Conservation (phyloP, 331 rosid species). For the Spiraea crenata region DNA sequence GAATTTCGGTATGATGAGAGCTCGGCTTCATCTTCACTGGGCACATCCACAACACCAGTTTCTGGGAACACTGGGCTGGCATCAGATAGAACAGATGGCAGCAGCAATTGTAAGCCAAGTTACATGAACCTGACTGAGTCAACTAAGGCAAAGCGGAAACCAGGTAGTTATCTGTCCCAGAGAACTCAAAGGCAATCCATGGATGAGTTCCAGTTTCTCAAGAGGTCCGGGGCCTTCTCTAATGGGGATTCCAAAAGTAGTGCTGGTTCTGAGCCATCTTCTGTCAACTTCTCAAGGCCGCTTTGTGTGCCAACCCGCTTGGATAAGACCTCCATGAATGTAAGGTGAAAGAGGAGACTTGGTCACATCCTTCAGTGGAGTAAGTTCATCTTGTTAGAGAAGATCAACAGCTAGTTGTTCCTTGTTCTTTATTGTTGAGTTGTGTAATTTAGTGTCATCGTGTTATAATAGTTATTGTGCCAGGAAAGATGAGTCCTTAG, state of each 20-base stretch:
- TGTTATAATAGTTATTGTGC: constrained; percentile 24
- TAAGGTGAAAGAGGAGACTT: constrained; percentile 28
- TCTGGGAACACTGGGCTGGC: constrained; percentile 65
- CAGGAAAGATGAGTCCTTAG: constrained; percentile 16
- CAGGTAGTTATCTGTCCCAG: constrained; percentile 33
- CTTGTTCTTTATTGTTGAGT: constrained; percentile 20
- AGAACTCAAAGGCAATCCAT: constrained; percentile 84
- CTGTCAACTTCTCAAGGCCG: constrained; percentile 63
- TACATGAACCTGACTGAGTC: constrained; percentile 92
- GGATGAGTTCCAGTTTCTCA: constrained; percentile 88
- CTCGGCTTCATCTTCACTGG: constrained; percentile 87
- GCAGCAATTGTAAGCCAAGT: constrained; percentile 54
- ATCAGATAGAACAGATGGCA: constrained; percentile 70
- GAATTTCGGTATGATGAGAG: constrained; percentile 83
- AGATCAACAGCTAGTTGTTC: constrained; percentile 85
- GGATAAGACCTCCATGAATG: constrained; percentile 48
- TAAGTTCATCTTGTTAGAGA: constrained; percentile 27
- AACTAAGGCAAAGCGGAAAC: constrained; percentile 70
- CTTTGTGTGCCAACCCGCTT: constrained; percentile 44
- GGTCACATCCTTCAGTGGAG: constrained; percentile 6
- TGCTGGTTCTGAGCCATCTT: constrained; percentile 64
- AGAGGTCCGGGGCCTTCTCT: constrained; percentile 55
- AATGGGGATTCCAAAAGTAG: constrained; percentile 76
- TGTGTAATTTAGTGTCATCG: constrained; percentile 38
- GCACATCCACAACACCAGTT: constrained; percentile 78